Base-by-base conservation (phyloP, 164 flowering plant genomes). In the Nymphaea thermarum region DNA sequence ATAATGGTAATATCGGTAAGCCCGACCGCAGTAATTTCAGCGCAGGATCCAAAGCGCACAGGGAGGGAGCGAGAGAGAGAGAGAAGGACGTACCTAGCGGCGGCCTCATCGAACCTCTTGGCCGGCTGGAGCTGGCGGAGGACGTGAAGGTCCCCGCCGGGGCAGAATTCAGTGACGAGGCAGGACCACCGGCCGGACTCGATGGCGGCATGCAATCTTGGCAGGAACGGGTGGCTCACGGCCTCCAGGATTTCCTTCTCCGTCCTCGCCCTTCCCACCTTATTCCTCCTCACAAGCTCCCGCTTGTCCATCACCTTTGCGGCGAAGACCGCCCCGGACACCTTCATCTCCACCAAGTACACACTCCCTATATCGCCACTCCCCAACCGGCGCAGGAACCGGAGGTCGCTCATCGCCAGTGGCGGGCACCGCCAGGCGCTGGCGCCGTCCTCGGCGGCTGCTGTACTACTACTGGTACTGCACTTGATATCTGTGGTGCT, bases 271-370 rank as follows among this genome's bases (percentile, higher is more conserved):
- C 94, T 79, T 43, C 71, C 74, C 6, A 76, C 67, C 70, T 89
- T 89, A 69, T 89, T 85, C 83, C 86, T 87, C 79, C 75, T 2
- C 3, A 78, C 84, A 55, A 87, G 45, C 0, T 81, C 82, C 36
- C 82, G 88, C 68, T 80, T 86, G 47, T 91, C 93, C 75, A 91
- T 89, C 15, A 91, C 97, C 64, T 91, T 91, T 93, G 89, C 89
- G 14, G 97, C 97, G 69, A 82, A 91, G 1, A 65, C 69, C 5
- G 42, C 62, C 5, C 57, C 67, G 0, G 8, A 17, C 42, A 12
- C 64, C 6, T 77, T 64, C 12, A 87, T 82, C 16, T 71, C 71
- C 80, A 93, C 89, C 65, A 91, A 85, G 64, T 86, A 91, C 17
- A 89, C 96, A 4, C 76, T 81, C 2, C 94, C 93, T 65, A 89